Evolutionary conservation across 2,329 filamentous ascomycete genomes (phyloP), one percentile per base, ranked within the genome.

Genomic region (Cladosporium sp.): DNA sequence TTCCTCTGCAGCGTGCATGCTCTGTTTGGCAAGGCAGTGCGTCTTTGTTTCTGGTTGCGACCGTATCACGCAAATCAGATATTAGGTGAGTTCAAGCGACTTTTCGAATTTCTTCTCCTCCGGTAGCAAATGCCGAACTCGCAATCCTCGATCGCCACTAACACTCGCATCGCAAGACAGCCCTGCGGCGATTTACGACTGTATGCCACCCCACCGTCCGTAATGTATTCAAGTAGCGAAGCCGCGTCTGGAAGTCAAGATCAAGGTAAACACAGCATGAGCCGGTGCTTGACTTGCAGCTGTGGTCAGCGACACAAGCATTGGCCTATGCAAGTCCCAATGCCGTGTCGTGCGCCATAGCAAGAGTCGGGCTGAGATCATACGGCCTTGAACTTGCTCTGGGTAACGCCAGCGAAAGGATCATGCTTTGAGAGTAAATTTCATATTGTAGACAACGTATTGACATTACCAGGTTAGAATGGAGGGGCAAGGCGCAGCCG

Each of bases 351-450:
- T n/a, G n/a, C 35, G 36, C 24, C 54, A 20, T 12, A 24, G 54
- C 24, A 36, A 44, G 17, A 40, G 55, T 57, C 39, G 39, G 48
- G 77, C 77, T 79, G 77, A 80, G 78, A 80, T 68, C 63, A 79
- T 73, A 80, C 78, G 78, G 78, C 66, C 58, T 78, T 69, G 75
- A 79, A 79, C 77, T 80, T 79, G 77, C 78, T 77, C 76, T 77
- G 74, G 76, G 75, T 74, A 76, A 79, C 72, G 69, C 76, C 75
- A 78, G 77, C 78, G 77, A 78, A 78, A 79, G 77, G 74, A 78
- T 78, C 77, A 78, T 80, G 78, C 77, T 77, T 67, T 68, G 65
- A 42, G 22, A 24, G 22, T 40, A 6, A 12, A 10, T 39, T 20
- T 32, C 19, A 22, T 15, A 32, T 32, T 15, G n/a, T 37, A n/a